Evolutionary conservation across 805 yeast genomes (phyloP).

Genomic region (Cephaloascus albidus): DNA sequence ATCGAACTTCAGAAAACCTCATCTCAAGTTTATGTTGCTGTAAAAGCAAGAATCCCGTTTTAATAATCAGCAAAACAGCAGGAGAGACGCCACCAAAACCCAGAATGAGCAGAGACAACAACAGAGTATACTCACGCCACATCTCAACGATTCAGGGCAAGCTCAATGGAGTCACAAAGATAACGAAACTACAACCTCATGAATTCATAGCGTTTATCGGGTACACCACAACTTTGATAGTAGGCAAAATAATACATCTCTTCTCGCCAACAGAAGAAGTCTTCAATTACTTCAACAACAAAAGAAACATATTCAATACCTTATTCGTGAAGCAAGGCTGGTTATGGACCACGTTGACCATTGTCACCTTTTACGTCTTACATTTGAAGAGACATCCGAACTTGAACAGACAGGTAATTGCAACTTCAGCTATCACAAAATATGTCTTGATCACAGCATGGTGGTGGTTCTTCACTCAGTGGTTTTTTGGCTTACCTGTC

Average conservation of each 20-base stretch:
- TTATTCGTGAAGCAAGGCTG: slow-evolving; percentile 84
- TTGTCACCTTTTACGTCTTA: slow-evolving; percentile 16
- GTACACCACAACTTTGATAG: slow-evolving; percentile 32
- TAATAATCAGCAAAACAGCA: no score
- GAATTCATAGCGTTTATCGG: slow-evolving; percentile 4
- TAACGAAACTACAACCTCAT: slow-evolving; percentile 1
- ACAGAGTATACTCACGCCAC: slow-evolving; percentile 1
- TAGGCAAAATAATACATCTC: slow-evolving; percentile 42
- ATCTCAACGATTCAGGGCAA: neutral
- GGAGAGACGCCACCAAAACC: no score
- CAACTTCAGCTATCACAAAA: slow-evolving; percentile 20
- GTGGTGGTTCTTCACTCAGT: slow-evolving; percentile 86
- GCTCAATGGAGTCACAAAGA: neutral
- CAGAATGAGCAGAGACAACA: neutral
- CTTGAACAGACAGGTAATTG: slow-evolving; percentile 4
- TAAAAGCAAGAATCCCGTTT: no score
- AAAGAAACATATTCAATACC: slow-evolving; percentile 62
- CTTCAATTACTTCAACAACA: slow-evolving; percentile 44
- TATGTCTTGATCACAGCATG: slow-evolving; percentile 54
- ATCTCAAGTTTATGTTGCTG: no score
- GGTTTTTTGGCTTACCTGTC: slow-evolving; percentile 75
- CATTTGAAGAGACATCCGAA: slow-evolving; percentile 6
- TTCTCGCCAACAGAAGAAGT: slow-evolving; percentile 36
- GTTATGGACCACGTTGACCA: slow-evolving; percentile 62
- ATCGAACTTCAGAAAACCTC: neutral